Evolutionary conservation across 2,329 filamentous ascomycete genomes (phyloP), one percentile per base, ranked within the genome.

Genomic region (Ampelomyces quisqualis): DNA sequence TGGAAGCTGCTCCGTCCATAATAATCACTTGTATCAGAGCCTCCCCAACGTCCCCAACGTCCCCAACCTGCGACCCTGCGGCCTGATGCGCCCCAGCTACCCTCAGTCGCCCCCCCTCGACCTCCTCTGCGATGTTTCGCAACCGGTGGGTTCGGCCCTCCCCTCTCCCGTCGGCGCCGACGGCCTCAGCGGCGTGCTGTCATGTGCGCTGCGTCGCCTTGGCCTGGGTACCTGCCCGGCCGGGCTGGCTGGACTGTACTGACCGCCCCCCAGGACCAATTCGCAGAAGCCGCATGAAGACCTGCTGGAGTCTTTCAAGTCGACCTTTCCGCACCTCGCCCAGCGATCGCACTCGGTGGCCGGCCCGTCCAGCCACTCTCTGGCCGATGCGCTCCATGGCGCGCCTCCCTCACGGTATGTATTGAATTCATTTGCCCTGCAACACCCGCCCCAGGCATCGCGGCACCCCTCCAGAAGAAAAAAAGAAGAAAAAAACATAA

Each of bases 201-300:
- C 43, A 49, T 52, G 43, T 59, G 52, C 56, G 57, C 58, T n/a
- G 59, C 56, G 55, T 56, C 62, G 54, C 59, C 48, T 58, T 36
- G 36, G 23, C 17, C 19, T 26, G 32, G 30, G 30, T 32, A 21
- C 30, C 18, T 31, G 13, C 17, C 14, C 26, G 15, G 18, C n/a
- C 18, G n/a, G 13, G 30, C 14, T 23, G 15, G 18, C n/a, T 13
- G n/a, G 34, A 20, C 26, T 18, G 18, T n/a, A 37, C 37, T 39
- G 46, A 61, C 55, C 30, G 41, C 40, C 45, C 34, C 38, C 32
- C 55, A 88, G 85, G 72, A 87, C 80, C 62, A 89, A 81, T 68
- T 83, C 86, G 40, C 87, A 90, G 70, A 95, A 95, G 74, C 90
- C 90, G 40, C 84, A 82, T 67, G 86, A 90, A 64, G 88, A 90